Base-by-base conservation (phyloP, 306 rosid genomes). In the Elaeagnus macrophylla region DNA sequence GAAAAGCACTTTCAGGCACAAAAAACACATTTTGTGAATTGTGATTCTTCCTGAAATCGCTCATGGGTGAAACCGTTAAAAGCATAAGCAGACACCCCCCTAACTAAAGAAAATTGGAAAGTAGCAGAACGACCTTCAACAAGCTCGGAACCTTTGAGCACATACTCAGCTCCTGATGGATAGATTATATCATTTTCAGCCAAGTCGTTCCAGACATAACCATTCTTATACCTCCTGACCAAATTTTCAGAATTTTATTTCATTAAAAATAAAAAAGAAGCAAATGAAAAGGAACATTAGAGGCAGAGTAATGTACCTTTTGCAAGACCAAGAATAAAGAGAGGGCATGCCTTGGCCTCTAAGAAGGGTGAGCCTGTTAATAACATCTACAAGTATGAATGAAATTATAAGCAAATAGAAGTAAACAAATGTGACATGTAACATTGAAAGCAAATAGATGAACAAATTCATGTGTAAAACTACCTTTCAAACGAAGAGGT, bases 311-410 rank as follows among this genome's bases (percentile, higher is more conserved):
- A 25, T 25, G 32, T 25, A 85, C 97, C 94, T 79, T 72, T 86
- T 90, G 64, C 95, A 83, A 17, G 97, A 90, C 97, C 97, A 90
- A 50, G 95, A 83, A 62, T 83, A 90, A 9, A 81, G 81, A 6
- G 79, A 60, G 3, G 94, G 95, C 94, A 90, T 86, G 68, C 83
- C 91, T 59, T 72, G 86, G 16, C 95, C 97, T 63, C 97, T 72
- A 0, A 90, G 83, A 3, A 73, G 71, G 12, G 82, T 71, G 8
- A 90, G 81, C 17, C 97, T 77, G 48, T 86, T 90, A 58, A 81
- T 67, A 0, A 83, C 94, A 78, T 86, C 94, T 86, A 64, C 13
- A 42, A 47, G 6, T 6, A 44, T 15, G 8, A 1, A 6, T 5
- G 12, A 67, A 42, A 47, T 10, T 36, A 35, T 8, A 20, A 10